Percentiles rank a stretch among this genome's conserved stretches.
phyloP scores from a whole-genome alignment of 2,329 filamentous ascomycete species.

The Shiraia sp. region DNA sequence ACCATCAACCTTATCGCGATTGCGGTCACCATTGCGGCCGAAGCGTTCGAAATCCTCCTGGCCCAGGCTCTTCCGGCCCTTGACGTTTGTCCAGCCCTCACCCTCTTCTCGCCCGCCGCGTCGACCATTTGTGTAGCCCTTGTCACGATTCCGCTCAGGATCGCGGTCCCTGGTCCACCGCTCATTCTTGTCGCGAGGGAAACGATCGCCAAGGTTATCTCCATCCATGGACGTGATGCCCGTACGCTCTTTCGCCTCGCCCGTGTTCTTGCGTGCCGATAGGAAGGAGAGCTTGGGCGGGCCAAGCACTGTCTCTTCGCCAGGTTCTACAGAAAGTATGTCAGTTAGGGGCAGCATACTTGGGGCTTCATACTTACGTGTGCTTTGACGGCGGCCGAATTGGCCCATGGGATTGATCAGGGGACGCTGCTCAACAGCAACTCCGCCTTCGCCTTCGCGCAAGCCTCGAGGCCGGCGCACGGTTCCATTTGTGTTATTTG shows the following conservation, averaged over 20 bases:
- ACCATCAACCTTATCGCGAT: conserved; percentile 54
- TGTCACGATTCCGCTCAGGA: conserved; percentile 41
- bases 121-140: conserved; percentile 44
- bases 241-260: conserved; percentile 42
- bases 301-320: conserved; percentile 81
- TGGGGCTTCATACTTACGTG: conserved; percentile 55
- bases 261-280: conserved; percentile 60
- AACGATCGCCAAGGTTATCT: conserved; percentile 42
- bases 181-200: conserved; percentile 39
- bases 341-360: conserved; percentile 37
- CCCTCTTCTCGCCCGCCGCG: conserved; percentile 56
- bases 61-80: conserved; percentile 74
- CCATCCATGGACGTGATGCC: conserved; percentile 43
- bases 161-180: conserved; percentile 51
- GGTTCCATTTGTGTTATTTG: conserved; percentile 27
- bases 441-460: conserved; percentile 32
- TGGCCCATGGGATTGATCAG: conserved; percentile 43
- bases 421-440: conserved; percentile 32
- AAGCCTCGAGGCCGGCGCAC: conserved; percentile 28
- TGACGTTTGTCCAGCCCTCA: conserved; percentile 75
- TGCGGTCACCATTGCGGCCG: conserved; percentile 56
- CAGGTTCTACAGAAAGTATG: conserved; percentile 54
- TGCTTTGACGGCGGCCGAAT: conserved; percentile 39
- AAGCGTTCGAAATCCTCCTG: conserved; percentile 73
- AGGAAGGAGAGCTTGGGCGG: conserved; percentile 83